Base-by-base conservation (phyloP, 176 grass and related monocot genomes). In the Paspalum notatum region DNA sequence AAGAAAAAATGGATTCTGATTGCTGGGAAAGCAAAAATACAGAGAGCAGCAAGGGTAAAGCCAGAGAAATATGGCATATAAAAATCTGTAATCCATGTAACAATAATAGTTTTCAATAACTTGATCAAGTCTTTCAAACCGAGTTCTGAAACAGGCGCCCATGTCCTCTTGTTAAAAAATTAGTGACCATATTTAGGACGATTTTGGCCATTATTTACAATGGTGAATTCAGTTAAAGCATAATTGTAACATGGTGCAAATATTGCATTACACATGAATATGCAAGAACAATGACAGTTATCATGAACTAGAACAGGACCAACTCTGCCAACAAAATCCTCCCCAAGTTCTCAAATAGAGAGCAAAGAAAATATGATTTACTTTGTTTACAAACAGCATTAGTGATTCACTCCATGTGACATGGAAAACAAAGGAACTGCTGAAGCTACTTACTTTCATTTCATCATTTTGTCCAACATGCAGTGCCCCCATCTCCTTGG, bases 401-500 rank as follows among this genome's bases (percentile, higher is more conserved):
- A 21, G 7, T 10, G 6, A 54, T 38, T 62, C 24, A 76, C 5
- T 77, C 8, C 12, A 24, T 32, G 5, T 26, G 12, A 20, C 24
- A 48, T 24, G 9, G 8, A 11, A 77, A 87, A 51, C 6, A 80
- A 62, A 12, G 9, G 14, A 66, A 17, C 12, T 62, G 2, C 0
- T 61, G 54, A 24, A 76, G 46, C 13, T 9, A 78, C 73, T 82
- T 72, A 86, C 83, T 78, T 82, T 48, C 8, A 24, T 78, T 65
- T 82, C 72, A 14, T 52, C 41, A 12, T 65, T 45, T 67, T 82
- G 58, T 22, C 37, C 83, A 77, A 82, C 51, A 54, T 71, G 26
- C 42, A 86, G 72, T 32, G 58, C 59, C 42, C 85, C 88, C 78
- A 78, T 89, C 78, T 85, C 78, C 83, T 66, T 81, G 72, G 66